Percentiles rank a stretch among this genome's conserved stretches.
phyloP scores from a whole-genome alignment of 257 asterid genomes.

The Hygrophila difformis region DNA sequence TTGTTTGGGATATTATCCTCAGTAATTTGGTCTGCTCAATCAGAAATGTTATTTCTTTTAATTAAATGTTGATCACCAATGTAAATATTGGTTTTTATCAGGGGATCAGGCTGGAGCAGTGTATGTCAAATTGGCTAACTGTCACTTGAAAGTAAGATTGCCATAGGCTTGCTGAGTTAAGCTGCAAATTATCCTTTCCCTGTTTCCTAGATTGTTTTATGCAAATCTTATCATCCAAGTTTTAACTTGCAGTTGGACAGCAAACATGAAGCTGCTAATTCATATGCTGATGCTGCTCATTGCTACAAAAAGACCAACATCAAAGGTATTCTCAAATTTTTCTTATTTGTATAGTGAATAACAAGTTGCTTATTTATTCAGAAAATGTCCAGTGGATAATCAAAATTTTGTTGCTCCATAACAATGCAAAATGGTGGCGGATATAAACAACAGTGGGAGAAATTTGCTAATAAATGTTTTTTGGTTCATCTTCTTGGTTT shows the following conservation, averaged over 20 bases:
- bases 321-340: constrained; percentile 36
- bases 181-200: constrained; percentile 3
- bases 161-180: constrained; percentile 6
- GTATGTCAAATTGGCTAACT: constrained; percentile 72
- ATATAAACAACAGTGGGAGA: no score
- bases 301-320: constrained; percentile 67
- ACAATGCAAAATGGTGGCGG: not conserved
- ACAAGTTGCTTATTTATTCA: not conserved
- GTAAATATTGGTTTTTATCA: constrained; percentile 23
- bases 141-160: constrained; percentile 60
- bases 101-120: constrained; percentile 95
- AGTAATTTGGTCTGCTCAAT: constrained; percentile 2
- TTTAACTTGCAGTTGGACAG: constrained; percentile 60
- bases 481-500: not conserved
- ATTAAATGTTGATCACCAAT: constrained; percentile 15
- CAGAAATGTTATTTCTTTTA: not conserved
- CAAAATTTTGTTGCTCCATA: not conserved
- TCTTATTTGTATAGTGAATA: constrained; percentile 3
- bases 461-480: not conserved
- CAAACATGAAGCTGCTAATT: constrained; percentile 90
- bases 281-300: constrained; percentile 90
- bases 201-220: not conserved
- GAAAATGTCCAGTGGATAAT: not conserved
- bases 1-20: constrained; percentile 1
- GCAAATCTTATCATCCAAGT: constrained; percentile 6